These are phyloP conservation scores for Coemansia sp. DNA, from an alignment of 192 early-diverging fungal genomes.

Conservation along the genomic window DNA sequence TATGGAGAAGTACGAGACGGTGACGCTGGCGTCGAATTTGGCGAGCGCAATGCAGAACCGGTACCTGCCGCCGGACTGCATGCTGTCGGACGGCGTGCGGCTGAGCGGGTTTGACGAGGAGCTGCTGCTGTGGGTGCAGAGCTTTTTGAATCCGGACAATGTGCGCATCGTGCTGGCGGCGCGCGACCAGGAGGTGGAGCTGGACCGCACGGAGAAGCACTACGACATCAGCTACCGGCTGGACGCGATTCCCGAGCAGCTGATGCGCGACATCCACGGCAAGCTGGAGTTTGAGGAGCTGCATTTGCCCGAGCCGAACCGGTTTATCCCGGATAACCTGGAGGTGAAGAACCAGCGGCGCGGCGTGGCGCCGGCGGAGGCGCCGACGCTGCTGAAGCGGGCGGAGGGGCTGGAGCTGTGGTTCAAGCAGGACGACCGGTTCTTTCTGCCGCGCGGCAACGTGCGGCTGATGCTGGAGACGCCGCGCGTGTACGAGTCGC, in stretches of 20 bases:
- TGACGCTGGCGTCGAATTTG: constrained; percentile 62
- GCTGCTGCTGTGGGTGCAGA: constrained; percentile 59
- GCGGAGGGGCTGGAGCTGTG: constrained; percentile 63
- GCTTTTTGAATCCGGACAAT: constrained; percentile 59
- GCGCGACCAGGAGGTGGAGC: constrained; percentile 41
- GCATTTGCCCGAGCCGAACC: constrained; percentile 69
- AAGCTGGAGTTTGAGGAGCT: constrained; percentile 52
- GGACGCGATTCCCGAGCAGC: constrained; percentile 52
- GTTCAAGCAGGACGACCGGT: constrained; percentile 94
- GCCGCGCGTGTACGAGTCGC: constrained; percentile 74
- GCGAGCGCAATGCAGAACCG: constrained; percentile 75
- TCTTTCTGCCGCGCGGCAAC: constrained; percentile 84
- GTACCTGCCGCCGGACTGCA: constrained; percentile 60
- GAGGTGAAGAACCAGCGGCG: constrained; percentile 47
- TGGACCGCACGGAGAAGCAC: constrained; percentile 63
- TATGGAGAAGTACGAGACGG: constrained; percentile 68
- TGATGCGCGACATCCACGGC: constrained; percentile 39
- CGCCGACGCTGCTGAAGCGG: constrained; percentile 26
- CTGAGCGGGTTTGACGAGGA: constrained; percentile 65
- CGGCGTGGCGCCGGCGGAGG: constrained; percentile 7
- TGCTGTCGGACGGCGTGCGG: constrained; percentile 67
- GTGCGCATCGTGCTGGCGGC: constrained; percentile 55
- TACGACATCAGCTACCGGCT: constrained; percentile 79
- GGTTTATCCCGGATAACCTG: constrained; percentile 84
- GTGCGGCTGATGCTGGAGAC: constrained; percentile 66